Evolutionary conservation across 169 alveolate species (phyloP), one percentile per base, ranked within the genome.

Genomic region (Cryptosporidium baileyi): DNA sequence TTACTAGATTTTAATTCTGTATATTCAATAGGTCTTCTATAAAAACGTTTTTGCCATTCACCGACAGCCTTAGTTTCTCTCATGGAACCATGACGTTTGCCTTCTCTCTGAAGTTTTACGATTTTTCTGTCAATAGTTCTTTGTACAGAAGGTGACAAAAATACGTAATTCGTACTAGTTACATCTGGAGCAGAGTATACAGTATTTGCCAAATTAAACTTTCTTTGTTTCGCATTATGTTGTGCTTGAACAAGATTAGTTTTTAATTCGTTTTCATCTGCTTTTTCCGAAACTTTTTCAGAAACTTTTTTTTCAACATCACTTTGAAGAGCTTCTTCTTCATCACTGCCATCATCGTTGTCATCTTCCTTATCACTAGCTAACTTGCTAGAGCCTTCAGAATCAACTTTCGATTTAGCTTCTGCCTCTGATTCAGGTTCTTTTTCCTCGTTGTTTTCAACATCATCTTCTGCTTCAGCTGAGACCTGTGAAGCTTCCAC

Each of bases 31-130:
- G 85, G 85, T 17, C 85, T 74, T 5, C 60, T 57, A 59, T 74
- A 74, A 43, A 52, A 74, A 13, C 67, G 85, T 26, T 34, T 74
- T 24, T 57, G 85, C 85, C 85, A 74, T 15, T 74, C 85, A 7
- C 85, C 85, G 24, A 74, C 34, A 5, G 85, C 74, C 22, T 26
- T 74, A 22, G 85, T 74, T 57, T 74, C 85, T 11, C 17, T 51
- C 67, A 57, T 74, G 9, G 85, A 74, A 11, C 85, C 85, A 8
- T 74, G 85, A 7, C 30, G 28, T n/a, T 28, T 28, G n/a, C 85
- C 85, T 3, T 43, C 43, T 11, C 26, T 74, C 49, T 59, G 63
- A 17, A 74, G 67, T 26, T 19, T 52, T 3, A 47, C 28, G 26
- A 74, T 74, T 41, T 74, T 74, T n/a, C n/a, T 74, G 32, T 74